Conservation (phyloP, 805 yeast species). For the Wickerhamiella nectarea region DNA sequence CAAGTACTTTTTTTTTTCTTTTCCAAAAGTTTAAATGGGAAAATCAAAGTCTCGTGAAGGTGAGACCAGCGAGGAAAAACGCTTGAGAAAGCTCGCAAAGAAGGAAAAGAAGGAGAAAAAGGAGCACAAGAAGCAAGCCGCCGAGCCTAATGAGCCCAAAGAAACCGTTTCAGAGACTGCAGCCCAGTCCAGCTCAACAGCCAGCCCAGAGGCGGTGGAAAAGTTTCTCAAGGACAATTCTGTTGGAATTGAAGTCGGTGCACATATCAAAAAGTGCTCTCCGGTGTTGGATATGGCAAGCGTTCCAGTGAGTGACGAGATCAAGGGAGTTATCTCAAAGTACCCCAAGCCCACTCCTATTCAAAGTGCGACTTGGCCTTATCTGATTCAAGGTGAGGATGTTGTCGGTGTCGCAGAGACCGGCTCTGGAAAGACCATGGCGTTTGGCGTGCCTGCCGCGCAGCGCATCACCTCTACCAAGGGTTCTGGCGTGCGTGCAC, state of each 20-base stretch:
- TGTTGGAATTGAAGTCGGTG: conserved; percentile 57
- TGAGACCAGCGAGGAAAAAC: conserved; percentile 2
- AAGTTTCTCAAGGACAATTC: conserved; percentile 56
- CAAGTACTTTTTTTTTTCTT: background rate
- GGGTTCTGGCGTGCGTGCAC: conserved; percentile 47
- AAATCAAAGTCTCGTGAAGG: conserved; percentile 5
- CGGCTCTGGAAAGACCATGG: conserved; percentile 95
- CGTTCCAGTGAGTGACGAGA: conserved; percentile 40
- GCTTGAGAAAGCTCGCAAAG: conserved; percentile 17
- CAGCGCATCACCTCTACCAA: conserved; percentile 40
- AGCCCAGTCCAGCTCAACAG: no score
- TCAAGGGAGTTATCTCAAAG: conserved; percentile 47
- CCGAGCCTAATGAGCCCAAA: conserved; percentile 16
- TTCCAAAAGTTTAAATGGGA: background rate
- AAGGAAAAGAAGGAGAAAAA: conserved; percentile 21
- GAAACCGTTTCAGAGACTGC: background rate
- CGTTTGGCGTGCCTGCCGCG: conserved; percentile 95
- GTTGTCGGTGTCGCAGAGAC: conserved; percentile 97
- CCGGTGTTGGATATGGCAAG: conserved; percentile 62
- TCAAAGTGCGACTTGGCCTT: conserved; percentile 93
- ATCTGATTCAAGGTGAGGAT: conserved; percentile 59
- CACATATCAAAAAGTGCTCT: conserved; percentile 28
- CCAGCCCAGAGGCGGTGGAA: conserved; percentile 43
- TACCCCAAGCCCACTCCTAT: conserved; percentile 92
- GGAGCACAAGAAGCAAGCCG: conserved; percentile 22